A percentile compares a stretch with the other conserved stretches of the same genome.
Evolutionary conservation across 1,139 yeast species (phyloP).

Genomic region (Torulaspora globosa): DNA sequence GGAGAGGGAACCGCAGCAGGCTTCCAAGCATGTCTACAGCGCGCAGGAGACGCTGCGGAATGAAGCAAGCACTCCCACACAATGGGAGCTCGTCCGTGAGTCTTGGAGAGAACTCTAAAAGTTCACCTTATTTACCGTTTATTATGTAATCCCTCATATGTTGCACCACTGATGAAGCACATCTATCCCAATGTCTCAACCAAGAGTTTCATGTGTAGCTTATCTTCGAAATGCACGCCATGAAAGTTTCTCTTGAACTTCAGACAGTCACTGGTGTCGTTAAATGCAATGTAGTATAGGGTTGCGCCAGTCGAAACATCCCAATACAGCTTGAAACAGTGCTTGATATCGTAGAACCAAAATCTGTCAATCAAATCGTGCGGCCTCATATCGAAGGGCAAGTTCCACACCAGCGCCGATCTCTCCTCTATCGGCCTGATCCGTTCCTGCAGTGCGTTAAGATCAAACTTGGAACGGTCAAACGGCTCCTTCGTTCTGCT

Average conservation of each 20-base stretch:
- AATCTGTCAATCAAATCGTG: constrained; percentile 20
- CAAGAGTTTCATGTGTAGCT: constrained; percentile 17
- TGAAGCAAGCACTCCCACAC: constrained; percentile 22
- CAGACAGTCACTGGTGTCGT: constrained; percentile 23
- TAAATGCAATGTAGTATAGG: constrained; percentile 29
- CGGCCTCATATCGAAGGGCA: constrained; percentile 24
- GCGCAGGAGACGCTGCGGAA: constrained; percentile 23
- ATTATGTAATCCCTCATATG: not conserved
- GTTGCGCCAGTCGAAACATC: constrained; percentile 20
- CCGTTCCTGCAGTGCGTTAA: constrained; percentile 9
- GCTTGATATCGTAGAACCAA: constrained; percentile 33
- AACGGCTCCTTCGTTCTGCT: constrained; percentile 5
- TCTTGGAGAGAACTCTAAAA: constrained; percentile 57
- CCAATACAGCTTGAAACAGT: constrained; percentile 29
- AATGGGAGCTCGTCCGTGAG: constrained; percentile 63
- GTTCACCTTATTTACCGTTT: not conserved
- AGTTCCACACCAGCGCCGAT: constrained; percentile 33
- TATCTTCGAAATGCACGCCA: constrained; percentile 25
- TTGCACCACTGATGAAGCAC: not conserved
- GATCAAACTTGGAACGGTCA: constrained; percentile 3
- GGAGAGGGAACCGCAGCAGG: constrained; percentile 40
- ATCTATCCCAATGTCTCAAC: constrained; percentile 17
- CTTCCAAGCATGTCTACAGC: constrained; percentile 10
- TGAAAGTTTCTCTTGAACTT: constrained; percentile 32
- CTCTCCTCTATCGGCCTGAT: constrained; percentile 22